A percentile compares a stretch with the other conserved stretches of the same genome.
These are phyloP conservation scores for Decorospora gaudefroyi DNA, from an alignment of 2,329 filamentous ascomycete species.

Conservation along the genomic window DNA sequence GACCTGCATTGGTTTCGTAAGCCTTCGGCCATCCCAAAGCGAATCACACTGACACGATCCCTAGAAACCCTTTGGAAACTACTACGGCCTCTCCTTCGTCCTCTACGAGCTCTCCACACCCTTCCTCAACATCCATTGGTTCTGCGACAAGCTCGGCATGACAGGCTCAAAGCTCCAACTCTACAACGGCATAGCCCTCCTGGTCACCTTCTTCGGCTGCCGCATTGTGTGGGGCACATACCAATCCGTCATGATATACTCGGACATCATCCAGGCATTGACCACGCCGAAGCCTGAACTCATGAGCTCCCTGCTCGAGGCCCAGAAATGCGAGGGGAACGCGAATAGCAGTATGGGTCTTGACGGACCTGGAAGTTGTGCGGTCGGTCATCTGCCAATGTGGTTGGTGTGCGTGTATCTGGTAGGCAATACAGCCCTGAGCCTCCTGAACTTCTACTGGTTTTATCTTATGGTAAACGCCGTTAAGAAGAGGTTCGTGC, in stretches of 20 bases:
- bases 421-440: conserved; percentile 72
- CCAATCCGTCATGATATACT: conserved; percentile 66
- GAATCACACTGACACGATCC: conserved; percentile 16
- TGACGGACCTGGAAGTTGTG: conserved; percentile 26
- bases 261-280: conserved; percentile 64
- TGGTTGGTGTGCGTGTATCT: conserved; percentile 73
- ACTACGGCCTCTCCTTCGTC: conserved; percentile 78
- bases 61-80: conserved; percentile 81
- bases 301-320: conserved; percentile 27
- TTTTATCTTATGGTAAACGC: conserved; percentile 83
- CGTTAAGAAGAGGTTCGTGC: conserved; percentile 74
- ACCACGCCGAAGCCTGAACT: conserved; percentile 24
- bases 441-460: conserved; percentile 79
- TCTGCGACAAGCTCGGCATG: conserved; percentile 81
- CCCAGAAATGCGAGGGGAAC: conserved; percentile 55
- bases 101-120: conserved; percentile 84
- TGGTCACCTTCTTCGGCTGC: conserved; percentile 73
- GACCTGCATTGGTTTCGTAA: conserved; percentile 78
- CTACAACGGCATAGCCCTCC: conserved; percentile 74
- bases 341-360: conserved; percentile 32
- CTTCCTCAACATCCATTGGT: conserved; percentile 88
- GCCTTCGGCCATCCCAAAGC: conserved; percentile 33
- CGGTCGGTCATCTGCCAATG: conserved; percentile 57
- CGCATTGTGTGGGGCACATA: conserved; percentile 79
- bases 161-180: conserved; percentile 75